A percentile compares a stretch with the other conserved stretches of the same genome.
Conservation (phyloP, 139 green algal species). For the Micromonas commoda region DNA sequence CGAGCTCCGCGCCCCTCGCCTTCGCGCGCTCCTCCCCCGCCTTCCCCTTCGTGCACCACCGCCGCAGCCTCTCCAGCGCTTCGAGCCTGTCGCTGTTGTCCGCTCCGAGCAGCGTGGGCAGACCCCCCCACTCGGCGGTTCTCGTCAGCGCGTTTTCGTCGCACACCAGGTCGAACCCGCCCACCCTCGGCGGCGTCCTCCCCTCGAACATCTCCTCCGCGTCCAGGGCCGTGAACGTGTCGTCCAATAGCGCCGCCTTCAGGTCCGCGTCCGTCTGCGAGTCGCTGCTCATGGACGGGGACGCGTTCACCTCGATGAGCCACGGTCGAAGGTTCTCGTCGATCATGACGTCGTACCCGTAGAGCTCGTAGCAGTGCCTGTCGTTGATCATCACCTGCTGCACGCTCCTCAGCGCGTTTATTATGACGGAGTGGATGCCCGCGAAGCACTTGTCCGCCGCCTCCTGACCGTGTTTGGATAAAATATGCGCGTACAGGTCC, state of each 20-base stretch:
- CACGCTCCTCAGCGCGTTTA: constrained; percentile 1
- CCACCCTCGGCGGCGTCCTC: constrained; percentile 20
- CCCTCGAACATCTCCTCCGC: constrained; percentile 16
- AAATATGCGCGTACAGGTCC: constrained; percentile 38
- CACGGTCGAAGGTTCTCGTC: constrained; percentile 57
- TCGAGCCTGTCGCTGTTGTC: neutral
- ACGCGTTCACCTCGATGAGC: constrained; percentile 75
- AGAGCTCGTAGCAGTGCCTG: constrained; percentile 70
- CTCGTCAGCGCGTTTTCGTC: constrained; percentile 39
- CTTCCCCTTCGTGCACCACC: neutral
- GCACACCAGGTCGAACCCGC: constrained; percentile 73
- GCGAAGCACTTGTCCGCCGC: neutral
- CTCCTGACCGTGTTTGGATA: neutral
- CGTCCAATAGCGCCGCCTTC: constrained; percentile 67
- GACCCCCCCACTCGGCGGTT: neutral
- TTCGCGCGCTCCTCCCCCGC: neutral
- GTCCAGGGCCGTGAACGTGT: constrained; percentile 35
- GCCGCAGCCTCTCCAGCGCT: no score
- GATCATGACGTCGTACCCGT: constrained; percentile 70
- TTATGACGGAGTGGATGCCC: constrained; percentile 27
- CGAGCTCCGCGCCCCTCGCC: neutral
- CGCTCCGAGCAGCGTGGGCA: neutral
- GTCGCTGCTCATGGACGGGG: constrained; percentile 52
- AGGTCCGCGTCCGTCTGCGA: constrained; percentile 55
- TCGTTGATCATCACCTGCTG: constrained; percentile 71